Conservation (phyloP, 176 grass and related monocot species). For the Thalia dealbata region DNA sequence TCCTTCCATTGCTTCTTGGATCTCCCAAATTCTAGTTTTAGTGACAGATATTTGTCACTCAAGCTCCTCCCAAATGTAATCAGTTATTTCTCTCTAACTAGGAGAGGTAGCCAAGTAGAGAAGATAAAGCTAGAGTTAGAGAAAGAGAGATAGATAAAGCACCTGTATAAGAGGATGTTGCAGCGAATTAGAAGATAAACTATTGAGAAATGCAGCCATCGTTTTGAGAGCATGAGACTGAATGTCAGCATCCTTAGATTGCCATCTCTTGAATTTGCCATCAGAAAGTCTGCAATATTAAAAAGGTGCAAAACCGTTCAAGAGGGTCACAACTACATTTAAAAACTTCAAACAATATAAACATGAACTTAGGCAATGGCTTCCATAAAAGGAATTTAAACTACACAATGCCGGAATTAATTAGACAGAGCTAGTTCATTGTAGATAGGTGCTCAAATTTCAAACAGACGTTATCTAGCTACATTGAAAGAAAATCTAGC, state of each 20-base stretch:
- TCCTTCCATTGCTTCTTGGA: too few species aligned
- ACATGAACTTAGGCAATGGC: neutral
- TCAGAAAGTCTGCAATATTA: constrained; percentile 32
- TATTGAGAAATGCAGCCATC: constrained; percentile 28
- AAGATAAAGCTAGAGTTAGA: neutral
- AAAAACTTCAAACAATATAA: neutral
- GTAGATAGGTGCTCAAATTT: too few species aligned
- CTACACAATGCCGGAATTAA: too few species aligned
- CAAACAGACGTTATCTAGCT: too few species aligned
- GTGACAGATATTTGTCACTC: neutral
- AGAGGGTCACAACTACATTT: neutral
- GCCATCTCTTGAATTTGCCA: constrained; percentile 43
- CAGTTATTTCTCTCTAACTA: neutral
- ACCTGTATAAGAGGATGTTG: constrained; percentile 53
- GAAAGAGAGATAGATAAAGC: neutral
- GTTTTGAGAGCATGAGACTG: constrained; percentile 54
- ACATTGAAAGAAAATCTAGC: too few species aligned
- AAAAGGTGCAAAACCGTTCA: neutral
- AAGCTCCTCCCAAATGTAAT: neutral
- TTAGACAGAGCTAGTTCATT: too few species aligned
- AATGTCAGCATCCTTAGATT: constrained; percentile 43
- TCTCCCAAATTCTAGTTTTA: too few species aligned
- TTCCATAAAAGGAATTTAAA: too few species aligned
- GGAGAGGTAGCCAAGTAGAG: too few species aligned
- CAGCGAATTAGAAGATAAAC: constrained; percentile 26